Percentiles rank a stretch among this genome's conserved stretches.
Evolutionary conservation across 306 rosid genomes (phyloP).

Genomic region (Citrullus colocynthis): DNA sequence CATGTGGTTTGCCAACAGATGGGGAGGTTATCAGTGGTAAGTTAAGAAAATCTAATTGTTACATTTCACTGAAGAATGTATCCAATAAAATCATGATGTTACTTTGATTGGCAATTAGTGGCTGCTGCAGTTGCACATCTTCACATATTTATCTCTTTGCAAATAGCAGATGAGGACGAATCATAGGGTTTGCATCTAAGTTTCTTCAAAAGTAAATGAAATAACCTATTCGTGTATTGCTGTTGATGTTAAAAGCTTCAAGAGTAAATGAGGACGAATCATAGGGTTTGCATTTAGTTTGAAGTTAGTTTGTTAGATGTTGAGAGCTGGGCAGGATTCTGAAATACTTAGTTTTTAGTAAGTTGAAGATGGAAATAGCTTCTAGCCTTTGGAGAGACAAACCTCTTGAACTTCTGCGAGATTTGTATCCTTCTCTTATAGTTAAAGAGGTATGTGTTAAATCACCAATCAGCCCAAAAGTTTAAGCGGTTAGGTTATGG

Average conservation of each 20-base stretch:
- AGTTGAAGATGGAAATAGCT: neutral
- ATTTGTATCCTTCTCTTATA: neutral
- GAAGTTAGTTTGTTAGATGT: neutral
- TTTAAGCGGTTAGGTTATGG: no score
- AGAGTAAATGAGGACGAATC: neutral
- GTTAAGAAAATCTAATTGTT: neutral
- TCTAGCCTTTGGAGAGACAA: neutral
- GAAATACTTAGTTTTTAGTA: neutral
- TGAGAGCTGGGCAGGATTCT: neutral
- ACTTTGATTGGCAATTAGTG: neutral
- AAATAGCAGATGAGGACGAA: neutral
- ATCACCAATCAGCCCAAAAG: no score
- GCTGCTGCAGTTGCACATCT: neutral
- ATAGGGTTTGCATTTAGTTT: neutral
- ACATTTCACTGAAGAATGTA: neutral
- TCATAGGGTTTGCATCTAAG: neutral
- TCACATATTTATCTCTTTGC: neutral
- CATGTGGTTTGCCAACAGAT: constrained; percentile 73
- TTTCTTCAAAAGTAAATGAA: neutral
- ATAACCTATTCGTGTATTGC: neutral
- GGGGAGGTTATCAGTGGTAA: constrained; percentile 94
- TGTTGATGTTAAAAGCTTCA: neutral
- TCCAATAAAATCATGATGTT: neutral
- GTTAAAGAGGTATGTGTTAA: no score
- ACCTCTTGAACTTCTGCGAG: neutral